phyloP scores from a whole-genome alignment of 164 flowering plant genomes.

The Tinospora cordifolia region DNA sequence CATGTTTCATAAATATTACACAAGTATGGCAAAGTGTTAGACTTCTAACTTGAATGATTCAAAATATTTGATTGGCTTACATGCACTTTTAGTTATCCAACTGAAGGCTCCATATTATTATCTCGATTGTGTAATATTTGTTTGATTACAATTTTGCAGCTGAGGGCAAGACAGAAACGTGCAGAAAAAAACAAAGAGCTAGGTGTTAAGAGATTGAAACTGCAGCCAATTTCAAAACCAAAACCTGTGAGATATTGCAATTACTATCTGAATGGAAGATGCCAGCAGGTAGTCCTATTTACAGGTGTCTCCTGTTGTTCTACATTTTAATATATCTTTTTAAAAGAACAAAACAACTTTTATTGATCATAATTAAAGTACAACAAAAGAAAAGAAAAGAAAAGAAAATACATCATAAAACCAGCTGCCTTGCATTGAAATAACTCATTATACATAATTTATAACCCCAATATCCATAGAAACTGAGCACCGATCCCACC shows the following conservation, averaged over 20 bases:
- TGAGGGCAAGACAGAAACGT: conserved; percentile 40
- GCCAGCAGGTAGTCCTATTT: conserved; percentile 50
- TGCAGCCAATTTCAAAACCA: conserved; percentile 46
- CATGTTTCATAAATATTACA: not conserved
- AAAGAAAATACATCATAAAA: too few species aligned
- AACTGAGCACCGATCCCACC: too few species aligned
- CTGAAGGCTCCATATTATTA: not conserved
- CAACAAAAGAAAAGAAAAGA: too few species aligned
- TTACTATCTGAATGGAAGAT: conserved; percentile 66
- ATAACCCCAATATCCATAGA: too few species aligned
- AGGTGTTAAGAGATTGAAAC: conserved; percentile 70
- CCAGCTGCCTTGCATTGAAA: too few species aligned
- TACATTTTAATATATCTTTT: too few species aligned
- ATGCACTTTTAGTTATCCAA: not conserved
- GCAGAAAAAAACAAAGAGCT: conserved; percentile 55
- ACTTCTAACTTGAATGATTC: not conserved
- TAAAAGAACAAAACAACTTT: too few species aligned
- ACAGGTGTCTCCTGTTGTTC: not conserved
- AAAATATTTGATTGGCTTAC: not conserved
- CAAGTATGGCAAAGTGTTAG: not conserved
- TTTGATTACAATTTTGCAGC: conserved; percentile 33
- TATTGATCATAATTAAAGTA: too few species aligned
- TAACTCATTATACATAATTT: too few species aligned
- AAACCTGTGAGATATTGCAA: conserved; percentile 43
- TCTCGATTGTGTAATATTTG: not conserved